Percentiles rank a stretch among this genome's conserved stretches.
Evolutionary conservation across 1,139 yeast species (phyloP).

Genomic region (Yamadazyma triangularis): DNA sequence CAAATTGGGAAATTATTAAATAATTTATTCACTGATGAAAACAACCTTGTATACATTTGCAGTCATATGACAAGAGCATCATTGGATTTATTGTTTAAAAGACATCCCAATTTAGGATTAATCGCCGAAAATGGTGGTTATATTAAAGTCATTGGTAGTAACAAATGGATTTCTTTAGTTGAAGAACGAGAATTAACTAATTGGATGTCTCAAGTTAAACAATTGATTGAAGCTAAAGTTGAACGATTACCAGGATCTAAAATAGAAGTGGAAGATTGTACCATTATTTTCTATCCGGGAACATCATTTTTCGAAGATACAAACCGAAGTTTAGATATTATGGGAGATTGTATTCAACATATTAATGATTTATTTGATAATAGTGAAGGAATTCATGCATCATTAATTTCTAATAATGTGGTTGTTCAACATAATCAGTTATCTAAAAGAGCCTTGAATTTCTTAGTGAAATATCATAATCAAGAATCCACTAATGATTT

Average conservation of each 20-base stretch:
- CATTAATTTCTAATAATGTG: constrained; percentile 64
- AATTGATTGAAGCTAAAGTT: constrained; percentile 59
- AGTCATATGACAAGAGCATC: constrained; percentile 61
- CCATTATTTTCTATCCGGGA: constrained; percentile 71
- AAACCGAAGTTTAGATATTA: constrained; percentile 59
- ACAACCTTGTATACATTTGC: constrained; percentile 66
- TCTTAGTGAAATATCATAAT: constrained; percentile 33
- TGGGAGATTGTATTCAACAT: constrained; percentile 85
- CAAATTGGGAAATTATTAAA: constrained; percentile 44
- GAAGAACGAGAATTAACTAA: constrained; percentile 44
- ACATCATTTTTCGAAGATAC: constrained; percentile 54
- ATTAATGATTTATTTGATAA: constrained; percentile 69
- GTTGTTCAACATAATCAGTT: constrained; percentile 59
- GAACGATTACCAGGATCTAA: constrained; percentile 81
- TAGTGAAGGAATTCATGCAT: constrained; percentile 69
- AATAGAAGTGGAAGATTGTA: constrained; percentile 69
- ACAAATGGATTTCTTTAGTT: constrained; percentile 63
- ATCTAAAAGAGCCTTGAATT: constrained; percentile 50
- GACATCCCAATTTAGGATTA: constrained; percentile 69
- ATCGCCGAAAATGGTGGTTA: constrained; percentile 90
- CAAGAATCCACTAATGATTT: constrained; percentile 21
- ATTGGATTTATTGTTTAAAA: constrained; percentile 62
- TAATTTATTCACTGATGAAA: constrained; percentile 44
- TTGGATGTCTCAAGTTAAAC: constrained; percentile 63
- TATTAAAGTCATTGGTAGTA: constrained; percentile 49